Conservation (phyloP, 2,329 filamentous ascomycete species). For the Fusarium papillatum region DNA sequence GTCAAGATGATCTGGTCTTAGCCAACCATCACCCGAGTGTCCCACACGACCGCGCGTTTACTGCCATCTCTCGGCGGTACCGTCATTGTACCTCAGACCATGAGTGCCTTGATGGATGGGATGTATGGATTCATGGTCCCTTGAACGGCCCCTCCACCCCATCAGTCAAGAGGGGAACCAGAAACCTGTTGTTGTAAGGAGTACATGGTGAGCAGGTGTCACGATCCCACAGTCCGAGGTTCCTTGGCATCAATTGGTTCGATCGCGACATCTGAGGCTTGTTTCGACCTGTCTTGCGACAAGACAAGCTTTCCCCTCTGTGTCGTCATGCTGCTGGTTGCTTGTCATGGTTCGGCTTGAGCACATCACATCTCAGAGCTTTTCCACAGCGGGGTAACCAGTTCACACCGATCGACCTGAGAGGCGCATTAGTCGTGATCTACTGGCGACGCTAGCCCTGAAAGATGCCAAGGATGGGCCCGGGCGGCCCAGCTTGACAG, state of each 20-base stretch:
- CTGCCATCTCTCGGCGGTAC: constrained; percentile 11
- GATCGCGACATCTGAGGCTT: constrained; percentile 20
- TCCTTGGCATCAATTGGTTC: constrained; percentile 28
- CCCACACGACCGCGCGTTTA: constrained; percentile 33
- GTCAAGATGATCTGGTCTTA: constrained; percentile 12
- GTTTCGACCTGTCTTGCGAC: constrained; percentile 15
- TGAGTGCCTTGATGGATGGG: constrained; percentile 9
- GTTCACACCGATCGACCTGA: constrained; percentile 40
- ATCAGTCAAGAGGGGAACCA: constrained; percentile 5
- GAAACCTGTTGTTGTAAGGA: constrained; percentile 34
- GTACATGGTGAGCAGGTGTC: constrained; percentile 16
- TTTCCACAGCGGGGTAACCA: constrained; percentile 30
- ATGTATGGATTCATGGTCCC: constrained; percentile 7
- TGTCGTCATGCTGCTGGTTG: constrained; percentile 32
- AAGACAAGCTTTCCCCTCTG: neutral
- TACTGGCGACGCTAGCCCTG: constrained; percentile 35
- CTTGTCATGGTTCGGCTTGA: constrained; percentile 12
- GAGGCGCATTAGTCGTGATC: constrained; percentile 42
- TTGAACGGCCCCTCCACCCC: constrained; percentile 19
- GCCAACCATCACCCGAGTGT: constrained; percentile 18
- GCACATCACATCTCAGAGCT: constrained; percentile 23
- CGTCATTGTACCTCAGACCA: constrained; percentile 5
- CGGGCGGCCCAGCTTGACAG: constrained; percentile 42
- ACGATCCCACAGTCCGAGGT: constrained; percentile 16
- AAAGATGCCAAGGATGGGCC: constrained; percentile 26